A percentile compares a stretch with the other conserved stretches of the same genome.
phyloP scores from a whole-genome alignment of 257 asterid genomes.

The Ligustrum vulgare region DNA sequence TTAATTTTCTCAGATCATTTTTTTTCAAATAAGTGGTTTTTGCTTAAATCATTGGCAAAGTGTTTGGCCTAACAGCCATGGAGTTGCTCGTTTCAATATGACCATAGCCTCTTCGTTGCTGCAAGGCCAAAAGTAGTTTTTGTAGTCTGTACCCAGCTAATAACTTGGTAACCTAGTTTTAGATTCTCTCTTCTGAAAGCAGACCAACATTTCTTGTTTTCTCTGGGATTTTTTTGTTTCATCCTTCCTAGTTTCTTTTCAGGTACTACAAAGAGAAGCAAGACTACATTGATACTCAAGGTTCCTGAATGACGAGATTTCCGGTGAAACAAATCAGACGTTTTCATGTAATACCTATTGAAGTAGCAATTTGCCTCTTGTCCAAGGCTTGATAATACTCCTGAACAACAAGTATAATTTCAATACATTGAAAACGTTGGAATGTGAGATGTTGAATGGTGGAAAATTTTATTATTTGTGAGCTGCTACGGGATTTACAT shows the following conservation, averaged over 20 bases:
- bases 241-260: constrained; percentile 4
- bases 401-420: constrained; percentile 4
- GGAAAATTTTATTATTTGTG: constrained; percentile 1
- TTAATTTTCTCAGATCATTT: background rate
- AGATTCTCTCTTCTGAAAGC: background rate
- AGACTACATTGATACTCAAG: constrained; percentile 51
- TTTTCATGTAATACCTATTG: background rate
- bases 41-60: constrained; percentile 9
- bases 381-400: background rate
- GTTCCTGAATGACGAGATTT: background rate
- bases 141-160: background rate
- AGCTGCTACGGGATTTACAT: constrained; percentile 1
- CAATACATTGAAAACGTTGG: background rate
- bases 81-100: background rate
- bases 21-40: background rate
- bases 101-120: background rate
- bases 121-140: background rate
- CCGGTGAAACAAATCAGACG: constrained; percentile 1
- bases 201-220: background rate
- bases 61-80: constrained; percentile 12
- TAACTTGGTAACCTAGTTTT: background rate
- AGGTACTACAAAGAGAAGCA: constrained; percentile 79
- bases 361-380: background rate
- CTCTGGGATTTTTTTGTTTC: background rate
- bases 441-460: background rate